Evolutionary conservation across 2,329 filamentous ascomycete genomes (phyloP).

Genomic region (Hirsutella minnesotensis): DNA sequence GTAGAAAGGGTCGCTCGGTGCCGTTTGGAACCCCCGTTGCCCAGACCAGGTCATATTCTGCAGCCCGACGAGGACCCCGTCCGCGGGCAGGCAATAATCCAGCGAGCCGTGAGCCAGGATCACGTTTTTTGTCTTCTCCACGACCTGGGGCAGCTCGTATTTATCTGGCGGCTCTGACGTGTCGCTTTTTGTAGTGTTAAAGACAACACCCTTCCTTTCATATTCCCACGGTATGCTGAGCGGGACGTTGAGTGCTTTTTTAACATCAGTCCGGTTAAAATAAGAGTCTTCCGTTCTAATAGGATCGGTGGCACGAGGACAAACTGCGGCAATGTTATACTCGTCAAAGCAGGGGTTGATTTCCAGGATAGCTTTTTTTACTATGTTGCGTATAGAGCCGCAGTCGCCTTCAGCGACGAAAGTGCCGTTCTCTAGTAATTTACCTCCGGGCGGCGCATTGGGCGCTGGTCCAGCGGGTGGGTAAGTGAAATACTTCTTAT

Average conservation of each 20-base stretch:
- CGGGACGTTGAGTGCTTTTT: constrained; percentile 54
- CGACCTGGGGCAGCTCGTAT: constrained; percentile 54
- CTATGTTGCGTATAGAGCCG: constrained; percentile 40
- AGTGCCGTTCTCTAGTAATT: constrained; percentile 14
- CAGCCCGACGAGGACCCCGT: constrained; percentile 59
- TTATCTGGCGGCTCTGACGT: constrained; percentile 32
- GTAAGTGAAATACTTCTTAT: constrained; percentile 52
- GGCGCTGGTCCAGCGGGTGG: constrained; percentile 54
- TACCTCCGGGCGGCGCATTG: constrained; percentile 28
- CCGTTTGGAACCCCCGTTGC: constrained; percentile 52
- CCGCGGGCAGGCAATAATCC: constrained; percentile 56
- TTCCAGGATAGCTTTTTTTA: constrained; percentile 38
- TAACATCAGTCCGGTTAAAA: constrained; percentile 60
- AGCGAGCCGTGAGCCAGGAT: constrained; percentile 62
- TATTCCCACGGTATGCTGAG: constrained; percentile 11
- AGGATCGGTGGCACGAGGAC: constrained; percentile 58
- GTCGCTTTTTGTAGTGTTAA: constrained; percentile 10
- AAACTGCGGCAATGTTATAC: constrained; percentile 62
- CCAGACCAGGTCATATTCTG: constrained; percentile 79
- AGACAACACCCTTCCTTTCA: constrained; percentile 5
- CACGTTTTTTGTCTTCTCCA: constrained; percentile 61
- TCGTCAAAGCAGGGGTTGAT: constrained; percentile 72
- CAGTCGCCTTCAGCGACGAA: constrained; percentile 34
- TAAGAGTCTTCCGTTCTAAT: constrained; percentile 63
- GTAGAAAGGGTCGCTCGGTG: constrained; percentile 51